phyloP scores from a whole-genome alignment of 371 early-diverging fungal species.

The Rhizomucor miehei region DNA sequence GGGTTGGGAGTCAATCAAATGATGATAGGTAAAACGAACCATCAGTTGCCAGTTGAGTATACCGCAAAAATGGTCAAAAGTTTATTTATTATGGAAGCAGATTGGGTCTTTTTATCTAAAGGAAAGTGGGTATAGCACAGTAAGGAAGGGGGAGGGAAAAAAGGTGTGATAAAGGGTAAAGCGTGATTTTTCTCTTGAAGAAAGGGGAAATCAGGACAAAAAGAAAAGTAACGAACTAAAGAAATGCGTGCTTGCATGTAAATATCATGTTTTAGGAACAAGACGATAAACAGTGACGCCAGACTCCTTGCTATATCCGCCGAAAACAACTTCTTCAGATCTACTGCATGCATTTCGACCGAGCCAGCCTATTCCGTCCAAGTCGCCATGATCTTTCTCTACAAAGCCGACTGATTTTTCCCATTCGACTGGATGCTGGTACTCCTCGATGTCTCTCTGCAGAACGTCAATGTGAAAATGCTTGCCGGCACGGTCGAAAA shows the following conservation, averaged over 20 bases:
- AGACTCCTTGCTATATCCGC: not conserved
- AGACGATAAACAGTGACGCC: not conserved
- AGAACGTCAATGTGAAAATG: slow-evolving; percentile 15
- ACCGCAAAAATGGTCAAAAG: no score
- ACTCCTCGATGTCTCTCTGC: not conserved
- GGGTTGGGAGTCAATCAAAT: no score
- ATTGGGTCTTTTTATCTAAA: no score
- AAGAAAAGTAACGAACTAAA: no score
- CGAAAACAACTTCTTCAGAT: not conserved
- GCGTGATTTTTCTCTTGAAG: no score
- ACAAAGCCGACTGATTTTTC: slow-evolving; percentile 8
- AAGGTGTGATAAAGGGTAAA: not conserved
- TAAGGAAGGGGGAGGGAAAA: not conserved
- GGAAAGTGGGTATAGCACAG: no score
- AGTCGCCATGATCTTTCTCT: not conserved
- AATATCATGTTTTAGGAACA: not conserved
- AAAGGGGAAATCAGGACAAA: no score
- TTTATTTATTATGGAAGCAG: no score
- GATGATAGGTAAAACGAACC: no score
- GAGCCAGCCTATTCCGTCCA: slow-evolving; percentile 18
- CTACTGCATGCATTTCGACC: not conserved
- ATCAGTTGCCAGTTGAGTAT: no score
- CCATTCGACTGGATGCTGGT: slow-evolving; percentile 5
- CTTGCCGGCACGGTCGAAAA: slow-evolving; percentile 32
- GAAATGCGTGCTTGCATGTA: no score